phyloP scores from a whole-genome alignment of 257 asterid genomes.

The Solanum tarijense region DNA sequence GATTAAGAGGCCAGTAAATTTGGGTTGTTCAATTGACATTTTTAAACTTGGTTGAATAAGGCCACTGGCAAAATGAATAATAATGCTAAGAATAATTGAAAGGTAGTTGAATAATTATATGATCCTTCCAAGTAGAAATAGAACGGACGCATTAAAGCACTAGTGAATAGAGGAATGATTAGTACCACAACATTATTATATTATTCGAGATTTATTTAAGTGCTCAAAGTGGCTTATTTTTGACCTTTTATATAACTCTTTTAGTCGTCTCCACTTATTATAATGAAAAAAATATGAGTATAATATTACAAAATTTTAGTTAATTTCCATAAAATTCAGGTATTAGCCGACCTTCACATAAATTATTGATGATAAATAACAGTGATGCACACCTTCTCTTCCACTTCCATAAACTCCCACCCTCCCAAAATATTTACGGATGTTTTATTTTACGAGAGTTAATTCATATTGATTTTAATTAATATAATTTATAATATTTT shows the following conservation, averaged over 20 bases:
- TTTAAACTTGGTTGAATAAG: neutral
- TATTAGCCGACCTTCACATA: neutral
- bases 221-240: neutral
- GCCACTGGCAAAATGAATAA: neutral
- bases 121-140: neutral
- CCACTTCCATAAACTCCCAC: neutral
- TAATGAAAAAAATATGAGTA: neutral
- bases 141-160: neutral
- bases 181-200: neutral
- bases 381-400: neutral
- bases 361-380: neutral
- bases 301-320: neutral
- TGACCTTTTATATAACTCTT: neutral
- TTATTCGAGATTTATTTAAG: neutral
- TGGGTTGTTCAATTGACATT: neutral
- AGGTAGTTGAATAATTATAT: neutral
- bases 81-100: neutral
- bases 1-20: neutral
- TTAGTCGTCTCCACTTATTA: neutral
- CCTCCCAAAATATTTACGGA: rapidly evolving
- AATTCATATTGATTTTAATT: neutral
- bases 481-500: no score
- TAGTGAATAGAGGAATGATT: neutral
- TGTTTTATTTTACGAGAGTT: neutral
- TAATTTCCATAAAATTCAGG: neutral